Percentiles rank a stretch among this genome's conserved stretches.
phyloP scores from a whole-genome alignment of 108 stramenopile genomes.

The Nitzschia putrida region DNA sequence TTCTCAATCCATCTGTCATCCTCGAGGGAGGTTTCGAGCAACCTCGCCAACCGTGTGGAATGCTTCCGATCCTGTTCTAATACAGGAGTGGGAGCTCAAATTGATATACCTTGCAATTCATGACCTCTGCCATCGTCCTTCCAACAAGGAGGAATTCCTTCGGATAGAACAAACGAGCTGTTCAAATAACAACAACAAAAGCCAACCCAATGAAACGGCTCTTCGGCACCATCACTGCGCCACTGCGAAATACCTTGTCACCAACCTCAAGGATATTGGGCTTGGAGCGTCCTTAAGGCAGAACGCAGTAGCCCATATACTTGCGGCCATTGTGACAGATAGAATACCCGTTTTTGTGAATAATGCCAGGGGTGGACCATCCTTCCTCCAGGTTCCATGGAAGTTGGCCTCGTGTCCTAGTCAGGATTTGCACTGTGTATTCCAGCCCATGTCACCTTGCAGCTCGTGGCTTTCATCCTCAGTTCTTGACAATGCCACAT shows the following conservation, averaged over 20 bases:
- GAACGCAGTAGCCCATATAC: slow-evolving; percentile 2
- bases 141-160: neutral
- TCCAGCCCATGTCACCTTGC: slow-evolving; percentile 29
- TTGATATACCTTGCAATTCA: slow-evolving; percentile 9
- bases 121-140: slow-evolving; percentile 3
- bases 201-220: neutral
- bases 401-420: slow-evolving; percentile 18
- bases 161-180: neutral
- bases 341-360: slow-evolving; percentile 20
- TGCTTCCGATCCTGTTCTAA: neutral
- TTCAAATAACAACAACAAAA: neutral
- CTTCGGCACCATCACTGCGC: neutral
- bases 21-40: slow-evolving; percentile 1
- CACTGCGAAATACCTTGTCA: slow-evolving; percentile 13
- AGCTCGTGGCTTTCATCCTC: neutral
- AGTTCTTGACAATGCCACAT: slow-evolving; percentile 14
- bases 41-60: neutral
- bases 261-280: slow-evolving; percentile 7
- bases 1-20: slow-evolving; percentile 7
- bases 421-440: slow-evolving; percentile 28
- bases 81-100: slow-evolving; percentile 15
- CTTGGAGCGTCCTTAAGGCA: slow-evolving; percentile 16
- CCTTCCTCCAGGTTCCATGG: slow-evolving; percentile 16
- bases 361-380: neutral
- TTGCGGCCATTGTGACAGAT: slow-evolving; percentile 15